Conservation (phyloP, 163 green algal species). For the Coccomyxa subellipsoidea region DNA sequence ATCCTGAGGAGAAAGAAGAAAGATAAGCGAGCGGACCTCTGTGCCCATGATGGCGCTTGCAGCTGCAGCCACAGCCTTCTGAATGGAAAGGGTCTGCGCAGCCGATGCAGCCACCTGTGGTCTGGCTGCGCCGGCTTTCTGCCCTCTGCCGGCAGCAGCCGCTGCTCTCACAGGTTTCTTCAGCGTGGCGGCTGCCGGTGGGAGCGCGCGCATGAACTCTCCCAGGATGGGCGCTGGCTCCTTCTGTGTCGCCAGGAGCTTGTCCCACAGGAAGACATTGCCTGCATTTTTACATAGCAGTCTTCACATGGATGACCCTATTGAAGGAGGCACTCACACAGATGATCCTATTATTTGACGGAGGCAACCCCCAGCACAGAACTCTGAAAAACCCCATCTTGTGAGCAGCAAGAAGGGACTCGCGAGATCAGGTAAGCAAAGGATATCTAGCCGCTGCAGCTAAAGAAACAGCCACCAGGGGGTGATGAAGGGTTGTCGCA, state of each 20-base stretch:
- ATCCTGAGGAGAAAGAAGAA: neutral
- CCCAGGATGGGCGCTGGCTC: constrained; percentile 13
- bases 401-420: too few species aligned
- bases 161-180: neutral
- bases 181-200: neutral
- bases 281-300: constrained; percentile 9
- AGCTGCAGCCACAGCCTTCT: neutral
- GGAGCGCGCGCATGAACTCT: constrained; percentile 23
- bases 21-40: neutral
- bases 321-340: too few species aligned
- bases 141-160: neutral
- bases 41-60: constrained; percentile 6
- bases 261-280: constrained; percentile 45
- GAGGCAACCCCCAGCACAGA: too few species aligned
- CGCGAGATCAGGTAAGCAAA: too few species aligned
- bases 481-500: neutral
- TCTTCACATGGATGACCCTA: neutral
- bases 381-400: too few species aligned
- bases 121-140: neutral
- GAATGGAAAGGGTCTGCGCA: neutral
- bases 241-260: neutral
- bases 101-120: neutral
- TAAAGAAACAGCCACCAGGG: too few species aligned
- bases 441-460: too few species aligned
- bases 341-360: too few species aligned